A percentile compares a stretch with the other conserved stretches of the same genome.
These are phyloP conservation scores for Cryphonectria nitschkei DNA, from an alignment of 2,329 filamentous ascomycete species.

Conservation along the genomic window DNA sequence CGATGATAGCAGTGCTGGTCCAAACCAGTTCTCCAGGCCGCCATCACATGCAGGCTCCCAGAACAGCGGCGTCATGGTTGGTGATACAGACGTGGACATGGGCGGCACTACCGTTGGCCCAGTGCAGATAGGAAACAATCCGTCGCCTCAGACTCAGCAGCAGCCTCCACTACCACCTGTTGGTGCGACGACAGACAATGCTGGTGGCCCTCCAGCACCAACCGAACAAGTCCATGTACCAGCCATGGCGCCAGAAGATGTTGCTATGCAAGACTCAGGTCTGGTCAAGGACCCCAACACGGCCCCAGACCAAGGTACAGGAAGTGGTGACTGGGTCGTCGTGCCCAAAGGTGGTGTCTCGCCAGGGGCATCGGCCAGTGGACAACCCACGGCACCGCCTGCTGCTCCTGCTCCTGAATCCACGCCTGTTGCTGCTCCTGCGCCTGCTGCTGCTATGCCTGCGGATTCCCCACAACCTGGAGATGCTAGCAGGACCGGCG, in stretches of 20 bases:
- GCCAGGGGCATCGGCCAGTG: constrained; percentile 31
- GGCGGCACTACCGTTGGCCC: constrained; percentile 65
- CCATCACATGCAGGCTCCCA: constrained; percentile 60
- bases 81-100: constrained; percentile 68
- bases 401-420: not conserved
- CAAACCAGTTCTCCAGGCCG: constrained; percentile 50
- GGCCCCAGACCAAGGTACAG: constrained; percentile 54
- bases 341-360: constrained; percentile 65
- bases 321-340: constrained; percentile 74
- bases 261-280: constrained; percentile 44
- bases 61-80: constrained; percentile 57
- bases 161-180: constrained; percentile 60
- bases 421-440: not conserved
- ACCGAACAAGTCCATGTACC: constrained; percentile 35
- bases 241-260: constrained; percentile 38
- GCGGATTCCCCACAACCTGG: constrained; percentile 35
- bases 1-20: constrained; percentile 31
- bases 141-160: constrained; percentile 64
- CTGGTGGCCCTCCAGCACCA: constrained; percentile 48
- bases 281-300: constrained; percentile 52
- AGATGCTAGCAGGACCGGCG: constrained; percentile 43
- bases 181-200: constrained; percentile 59
- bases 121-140: constrained; percentile 66
- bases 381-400: constrained; percentile 32
- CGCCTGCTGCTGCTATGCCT: constrained; percentile 1